These are phyloP conservation scores for Entrophospora sp. DNA, from an alignment of 192 early-diverging fungal genomes.

Conservation along the genomic window DNA sequence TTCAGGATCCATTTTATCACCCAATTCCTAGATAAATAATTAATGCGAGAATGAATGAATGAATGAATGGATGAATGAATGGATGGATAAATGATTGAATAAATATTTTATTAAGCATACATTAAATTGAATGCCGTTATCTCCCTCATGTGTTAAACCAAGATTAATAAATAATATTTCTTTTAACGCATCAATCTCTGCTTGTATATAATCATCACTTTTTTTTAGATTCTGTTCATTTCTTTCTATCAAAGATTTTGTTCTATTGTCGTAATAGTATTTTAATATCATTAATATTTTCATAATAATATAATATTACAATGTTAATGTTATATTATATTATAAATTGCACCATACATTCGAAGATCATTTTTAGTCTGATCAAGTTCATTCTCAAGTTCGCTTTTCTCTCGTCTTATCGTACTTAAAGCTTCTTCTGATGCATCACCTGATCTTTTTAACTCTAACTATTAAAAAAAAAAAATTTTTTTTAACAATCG, in stretches of 20 bases:
- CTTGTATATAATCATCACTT: constrained; percentile 13
- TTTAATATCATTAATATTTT: too few species aligned
- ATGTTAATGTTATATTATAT: too few species aligned
- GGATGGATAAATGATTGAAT: not conserved
- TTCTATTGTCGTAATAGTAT: constrained; percentile 15
- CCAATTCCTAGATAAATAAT: constrained; percentile 5
- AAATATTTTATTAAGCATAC: not conserved
- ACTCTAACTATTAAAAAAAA: constrained; percentile 25
- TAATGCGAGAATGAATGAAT: not conserved
- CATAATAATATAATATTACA: too few species aligned
- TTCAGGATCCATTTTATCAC: constrained; percentile 21
- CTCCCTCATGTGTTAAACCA: constrained; percentile 19
- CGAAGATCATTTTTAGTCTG: constrained; percentile 25
- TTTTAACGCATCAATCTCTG: constrained; percentile 24
- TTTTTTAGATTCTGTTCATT: constrained; percentile 21
- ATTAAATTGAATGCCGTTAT: not conserved
- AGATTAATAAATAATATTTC: constrained; percentile 26
- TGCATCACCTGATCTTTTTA: constrained; percentile 29
- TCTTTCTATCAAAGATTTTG: constrained; percentile 20
- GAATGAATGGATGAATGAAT: not conserved
- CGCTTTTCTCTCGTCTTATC: constrained; percentile 30
- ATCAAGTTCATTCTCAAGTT: constrained; percentile 27
- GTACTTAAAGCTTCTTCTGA: constrained; percentile 33
- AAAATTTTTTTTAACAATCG: not conserved
- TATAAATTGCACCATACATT: too few species aligned